phyloP scores from a whole-genome alignment of 176 grass and related monocot species.

The Carex pumila region DNA sequence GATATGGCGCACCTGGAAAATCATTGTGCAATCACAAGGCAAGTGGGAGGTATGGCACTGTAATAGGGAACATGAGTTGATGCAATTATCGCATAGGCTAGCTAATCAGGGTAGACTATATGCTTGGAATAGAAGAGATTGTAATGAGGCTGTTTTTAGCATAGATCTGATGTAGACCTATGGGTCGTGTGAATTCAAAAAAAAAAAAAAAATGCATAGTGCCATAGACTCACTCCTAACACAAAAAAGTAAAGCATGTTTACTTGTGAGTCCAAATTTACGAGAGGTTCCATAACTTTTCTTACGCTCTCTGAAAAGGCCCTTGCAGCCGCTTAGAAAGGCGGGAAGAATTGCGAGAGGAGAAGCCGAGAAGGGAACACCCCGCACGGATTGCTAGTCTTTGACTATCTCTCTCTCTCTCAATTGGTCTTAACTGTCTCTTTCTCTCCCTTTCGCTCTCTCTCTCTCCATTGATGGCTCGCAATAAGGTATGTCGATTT shows the following conservation, averaged over 20 bases:
- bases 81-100: too few relatives aligned
- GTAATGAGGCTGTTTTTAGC: too few relatives aligned
- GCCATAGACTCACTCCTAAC: too few relatives aligned
- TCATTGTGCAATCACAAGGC: too few relatives aligned
- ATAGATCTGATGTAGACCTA: too few relatives aligned
- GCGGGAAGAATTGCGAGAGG: background rate
- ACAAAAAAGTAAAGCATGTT: background rate
- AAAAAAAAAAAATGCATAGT: too few relatives aligned
- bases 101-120: too few relatives aligned
- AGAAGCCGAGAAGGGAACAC: background rate
- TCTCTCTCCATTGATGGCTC: conserved; percentile 16
- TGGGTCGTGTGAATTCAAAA: too few relatives aligned
- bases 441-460: background rate
- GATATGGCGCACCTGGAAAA: too few relatives aligned
- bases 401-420: background rate
- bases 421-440: background rate
- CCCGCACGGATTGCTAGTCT: background rate
- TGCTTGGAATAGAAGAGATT: too few relatives aligned
- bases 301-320: background rate
- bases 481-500: conserved; percentile 22
- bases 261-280: background rate
- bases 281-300: background rate
- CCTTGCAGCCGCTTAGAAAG: background rate
- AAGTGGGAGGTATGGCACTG: too few relatives aligned
- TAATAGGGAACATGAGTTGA: too few relatives aligned